Conservation (phyloP, 2,329 filamentous ascomycete species). For the Sclerotinia trifoliorum region DNA sequence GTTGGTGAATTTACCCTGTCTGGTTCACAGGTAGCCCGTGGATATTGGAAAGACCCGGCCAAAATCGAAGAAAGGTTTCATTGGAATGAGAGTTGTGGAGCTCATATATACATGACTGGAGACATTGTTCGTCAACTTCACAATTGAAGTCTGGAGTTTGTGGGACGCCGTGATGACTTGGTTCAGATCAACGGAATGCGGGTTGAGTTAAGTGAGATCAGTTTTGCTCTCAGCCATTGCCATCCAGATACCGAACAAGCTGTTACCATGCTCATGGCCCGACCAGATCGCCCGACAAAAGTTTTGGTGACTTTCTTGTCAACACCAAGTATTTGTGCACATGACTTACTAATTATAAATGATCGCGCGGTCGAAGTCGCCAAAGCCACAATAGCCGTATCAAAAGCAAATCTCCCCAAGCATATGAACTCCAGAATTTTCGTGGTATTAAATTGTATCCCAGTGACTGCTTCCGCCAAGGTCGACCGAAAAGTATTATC, state of each 20-base stretch:
- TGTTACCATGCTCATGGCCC: slow-evolving; percentile 43
- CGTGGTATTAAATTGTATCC: slow-evolving; percentile 24
- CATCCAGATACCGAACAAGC: slow-evolving; percentile 42
- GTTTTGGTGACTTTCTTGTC: slow-evolving; percentile 25
- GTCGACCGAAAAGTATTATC: slow-evolving; percentile 25
- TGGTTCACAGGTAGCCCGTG: slow-evolving; percentile 58
- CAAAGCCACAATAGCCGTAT: slow-evolving; percentile 10
- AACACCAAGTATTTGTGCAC: background rate
- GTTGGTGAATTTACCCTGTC: slow-evolving; percentile 36
- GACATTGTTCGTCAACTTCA: slow-evolving; percentile 56
- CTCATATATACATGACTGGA: slow-evolving; percentile 55
- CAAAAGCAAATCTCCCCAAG: slow-evolving; percentile 20
- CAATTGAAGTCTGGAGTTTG: slow-evolving; percentile 52
- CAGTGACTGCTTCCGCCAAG: slow-evolving; percentile 27
- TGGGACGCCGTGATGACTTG: slow-evolving; percentile 65
- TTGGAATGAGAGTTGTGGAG: slow-evolving; percentile 50
- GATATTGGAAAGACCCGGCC: slow-evolving; percentile 57
- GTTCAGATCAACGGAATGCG: slow-evolving; percentile 66
- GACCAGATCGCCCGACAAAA: slow-evolving; percentile 37
- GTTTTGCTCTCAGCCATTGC: slow-evolving; percentile 31
- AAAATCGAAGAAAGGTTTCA: slow-evolving; percentile 61
- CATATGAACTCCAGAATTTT: slow-evolving; percentile 30
- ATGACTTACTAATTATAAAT: background rate
- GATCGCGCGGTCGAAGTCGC: slow-evolving; percentile 10
- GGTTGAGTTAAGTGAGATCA: slow-evolving; percentile 56